Evolutionary conservation across 768 basidiomycete species (phyloP).

Genomic region (Phanerochaete sordida): DNA sequence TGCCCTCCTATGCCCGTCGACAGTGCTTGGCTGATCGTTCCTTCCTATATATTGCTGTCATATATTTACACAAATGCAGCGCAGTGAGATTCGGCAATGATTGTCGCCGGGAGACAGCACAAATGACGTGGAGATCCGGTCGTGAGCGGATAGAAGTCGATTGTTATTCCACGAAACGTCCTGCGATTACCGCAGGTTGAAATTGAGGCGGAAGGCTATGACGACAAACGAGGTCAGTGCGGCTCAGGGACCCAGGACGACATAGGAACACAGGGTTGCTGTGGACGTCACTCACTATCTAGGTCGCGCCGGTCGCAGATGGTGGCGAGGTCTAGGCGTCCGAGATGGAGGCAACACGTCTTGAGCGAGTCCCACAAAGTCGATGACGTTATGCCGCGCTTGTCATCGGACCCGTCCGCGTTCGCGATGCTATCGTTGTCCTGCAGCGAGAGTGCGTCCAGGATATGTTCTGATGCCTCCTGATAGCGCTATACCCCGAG

Average conservation of each 20-base stretch:
- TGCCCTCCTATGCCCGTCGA: background rate
- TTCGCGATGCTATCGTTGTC: constrained; percentile 76
- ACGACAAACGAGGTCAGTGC: background rate
- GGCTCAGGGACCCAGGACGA: background rate
- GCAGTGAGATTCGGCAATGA: background rate
- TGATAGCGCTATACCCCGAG: constrained; percentile 59
- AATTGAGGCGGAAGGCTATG: constrained; percentile 6
- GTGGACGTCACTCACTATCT: constrained; percentile 41
- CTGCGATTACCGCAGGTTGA: background rate
- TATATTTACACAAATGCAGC: background rate
- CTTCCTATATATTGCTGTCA: background rate
- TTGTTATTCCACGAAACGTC: background rate
- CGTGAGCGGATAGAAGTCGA: background rate
- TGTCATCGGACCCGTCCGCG: constrained; percentile 39
- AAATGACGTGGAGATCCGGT: constrained; percentile 3
- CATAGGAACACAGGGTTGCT: background rate
- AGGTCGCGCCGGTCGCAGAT: constrained; percentile 74
- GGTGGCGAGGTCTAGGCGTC: constrained; percentile 69
- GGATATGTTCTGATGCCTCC: constrained; percentile 81
- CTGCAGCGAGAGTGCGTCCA: constrained; percentile 88
- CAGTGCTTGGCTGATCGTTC: background rate
- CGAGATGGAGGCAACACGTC: constrained; percentile 78
- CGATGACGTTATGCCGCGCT: constrained; percentile 69
- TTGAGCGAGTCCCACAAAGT: constrained; percentile 88
- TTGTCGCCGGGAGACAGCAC: background rate